Percentiles rank a stretch among this genome's conserved stretches.
Conservation (phyloP, 257 asterid genomes). For the Osmanthus fragrans region DNA sequence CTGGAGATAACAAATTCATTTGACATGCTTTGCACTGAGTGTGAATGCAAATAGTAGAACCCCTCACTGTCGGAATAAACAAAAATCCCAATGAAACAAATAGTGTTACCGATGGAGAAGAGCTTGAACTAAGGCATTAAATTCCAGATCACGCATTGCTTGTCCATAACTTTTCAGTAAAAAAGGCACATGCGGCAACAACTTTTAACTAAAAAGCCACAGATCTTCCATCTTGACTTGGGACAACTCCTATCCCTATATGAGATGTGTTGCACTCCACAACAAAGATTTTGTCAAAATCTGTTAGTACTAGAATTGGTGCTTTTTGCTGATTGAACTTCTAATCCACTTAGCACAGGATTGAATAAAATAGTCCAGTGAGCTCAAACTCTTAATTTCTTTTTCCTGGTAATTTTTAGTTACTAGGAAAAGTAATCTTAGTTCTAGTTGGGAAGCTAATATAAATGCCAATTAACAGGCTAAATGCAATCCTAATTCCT, state of each 20-base stretch:
- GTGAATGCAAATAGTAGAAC: neutral
- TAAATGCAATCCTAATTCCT: neutral
- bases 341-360: neutral
- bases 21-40: neutral
- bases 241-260: neutral
- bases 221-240: neutral
- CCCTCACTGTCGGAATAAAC: neutral
- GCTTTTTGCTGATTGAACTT: neutral
- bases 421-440: neutral
- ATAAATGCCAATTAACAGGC: neutral
- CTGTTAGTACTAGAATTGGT: neutral
- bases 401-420: neutral
- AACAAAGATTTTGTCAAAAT: neutral
- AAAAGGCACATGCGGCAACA: neutral
- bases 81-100: neutral
- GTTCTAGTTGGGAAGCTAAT: neutral
- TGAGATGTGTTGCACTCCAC: neutral
- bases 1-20: neutral
- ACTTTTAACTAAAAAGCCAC: neutral
- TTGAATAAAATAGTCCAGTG: neutral
- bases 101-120: neutral
- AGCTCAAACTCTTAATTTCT: neutral
- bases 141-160: neutral
- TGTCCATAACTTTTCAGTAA: neutral
- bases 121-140: neutral